Base-by-base conservation (phyloP, 768 basidiomycete species). In the Crucibulum laeve region DNA sequence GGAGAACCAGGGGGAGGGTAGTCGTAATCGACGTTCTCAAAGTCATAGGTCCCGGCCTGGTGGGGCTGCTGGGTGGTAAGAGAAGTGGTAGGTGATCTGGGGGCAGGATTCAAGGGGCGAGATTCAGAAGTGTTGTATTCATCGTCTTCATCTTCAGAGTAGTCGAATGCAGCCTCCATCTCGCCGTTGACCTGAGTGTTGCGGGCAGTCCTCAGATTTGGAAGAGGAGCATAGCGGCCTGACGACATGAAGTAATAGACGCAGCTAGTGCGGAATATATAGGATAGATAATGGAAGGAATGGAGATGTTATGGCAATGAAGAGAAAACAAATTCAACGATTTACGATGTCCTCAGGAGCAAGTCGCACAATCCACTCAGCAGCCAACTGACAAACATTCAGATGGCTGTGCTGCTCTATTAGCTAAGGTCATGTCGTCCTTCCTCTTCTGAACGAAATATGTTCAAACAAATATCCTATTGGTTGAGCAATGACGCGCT, bases 101-200 rank as follows among this genome's bases (percentile, higher is more conserved):
- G 50, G 6, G 45, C 48, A 25, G 75, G 74, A 50, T 75, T 75
- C 50, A 81, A 57, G 38, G 79, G 82, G 25, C 64, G 75, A 15
- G 73, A 72, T 59, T 79, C 78, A 22, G 72, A 63, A 40, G 56
- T 47, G 46, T 73, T 65, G 43, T 71, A 59, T 24, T 75, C 70
- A 52, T 77, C 78, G 45, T 79, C 79, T 37, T 86, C 82, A 48
- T 83, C 83, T 43, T 89, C 88, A 3, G 80, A 76, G 52, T 87
- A 85, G 59, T 84, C 83, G 52, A 93, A 93, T 1, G 91, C 90
- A 18, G 89, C 89, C 57, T 92, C 85, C 77, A 93, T 81, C 68
- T 91, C 71, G 24, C 57, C 60, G 47, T 68, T 64, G 44, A 57
- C 59, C 37, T 70, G 65, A 6, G 69, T 60, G 43, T 72, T 65